These are phyloP conservation scores for Rhizopus delemar DNA, from an alignment of 371 early-diverging fungal genomes.

Conservation along the genomic window DNA sequence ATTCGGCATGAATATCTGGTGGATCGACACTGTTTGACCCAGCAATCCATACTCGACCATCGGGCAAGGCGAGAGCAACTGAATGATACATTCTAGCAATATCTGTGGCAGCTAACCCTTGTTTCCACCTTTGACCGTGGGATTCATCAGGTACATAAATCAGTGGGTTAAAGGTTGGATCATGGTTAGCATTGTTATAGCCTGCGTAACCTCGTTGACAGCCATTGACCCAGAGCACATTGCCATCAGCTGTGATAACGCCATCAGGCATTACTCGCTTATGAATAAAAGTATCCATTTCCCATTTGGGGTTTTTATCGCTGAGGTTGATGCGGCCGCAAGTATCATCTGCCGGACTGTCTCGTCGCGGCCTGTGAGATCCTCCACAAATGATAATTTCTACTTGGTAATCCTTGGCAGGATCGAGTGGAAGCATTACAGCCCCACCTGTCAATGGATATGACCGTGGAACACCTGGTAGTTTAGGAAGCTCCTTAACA, in stretches of 20 bases:
- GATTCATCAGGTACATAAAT: constrained; percentile 59
- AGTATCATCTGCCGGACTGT: constrained; percentile 39
- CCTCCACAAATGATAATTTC: constrained; percentile 70
- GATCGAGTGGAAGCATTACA: constrained; percentile 63
- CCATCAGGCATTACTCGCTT: constrained; percentile 66
- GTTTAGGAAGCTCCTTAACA: constrained; percentile 53
- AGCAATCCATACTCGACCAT: constrained; percentile 57
- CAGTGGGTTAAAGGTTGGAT: constrained; percentile 61
- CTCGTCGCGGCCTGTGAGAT: not conserved
- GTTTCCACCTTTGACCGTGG: constrained; percentile 51
- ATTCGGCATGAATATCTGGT: constrained; percentile 46
- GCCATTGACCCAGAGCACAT: constrained; percentile 62
- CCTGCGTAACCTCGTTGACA: constrained; percentile 67
- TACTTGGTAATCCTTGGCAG: constrained; percentile 59
- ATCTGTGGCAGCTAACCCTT: constrained; percentile 49
- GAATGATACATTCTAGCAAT: constrained; percentile 76
- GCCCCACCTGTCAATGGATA: constrained; percentile 66
- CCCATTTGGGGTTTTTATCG: constrained; percentile 56
- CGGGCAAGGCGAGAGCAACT: constrained; percentile 64
- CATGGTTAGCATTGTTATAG: constrained; percentile 45
- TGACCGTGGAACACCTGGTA: constrained; percentile 60
- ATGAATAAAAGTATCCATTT: constrained; percentile 61
- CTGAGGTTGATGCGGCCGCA: constrained; percentile 62
- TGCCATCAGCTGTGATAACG: constrained; percentile 64
- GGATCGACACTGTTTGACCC: constrained; percentile 52